Evolutionary conservation across 2,329 filamentous ascomycete species (phyloP), one percentile per base, ranked within the genome.

Genomic region (Tolypocladium inflatum): DNA sequence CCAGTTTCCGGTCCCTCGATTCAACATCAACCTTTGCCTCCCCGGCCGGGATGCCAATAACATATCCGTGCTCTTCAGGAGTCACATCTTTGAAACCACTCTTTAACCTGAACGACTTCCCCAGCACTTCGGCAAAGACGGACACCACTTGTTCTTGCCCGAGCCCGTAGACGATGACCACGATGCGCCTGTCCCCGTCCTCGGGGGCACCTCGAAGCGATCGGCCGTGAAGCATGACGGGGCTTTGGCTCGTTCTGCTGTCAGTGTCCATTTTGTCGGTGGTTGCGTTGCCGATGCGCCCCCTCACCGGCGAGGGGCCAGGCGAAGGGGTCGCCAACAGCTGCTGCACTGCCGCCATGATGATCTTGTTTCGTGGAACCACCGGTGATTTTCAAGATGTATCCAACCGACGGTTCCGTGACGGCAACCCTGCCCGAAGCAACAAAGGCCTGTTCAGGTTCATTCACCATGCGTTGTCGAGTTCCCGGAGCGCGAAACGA

Each of bases 51-150:
- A 92, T 76, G 3, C 89, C 90, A 53, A 90, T 77, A 10, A 93
- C 86, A n/a, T 82, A 78, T 61, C 84, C 82, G 65, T 80, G 74
- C 65, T 88, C 80, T 55, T 81, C 75, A 55, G 73, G 65, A 63
- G 76, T 76, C 64, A 85, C 76, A 52, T 81, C 74, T 60, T 77
- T 74, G 70, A 88, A 79, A 57, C 79, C 75, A 38, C 76, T 71
- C 56, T 82, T 82, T 50, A 87, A 76, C 59, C 80, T 81, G 73
- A 82, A 87, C 23, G 86, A 82, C 69, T 91, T 90, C 17, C 90
- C 90, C 48, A 94, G 74, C 9, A 93, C 86, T 66, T 93, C 88
- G 33, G 90, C 89, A 64, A 92, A 88, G 39, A 89, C 76, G 26
- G 83, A 82, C 35, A 92, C 84, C 62, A 94, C 89, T 45, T 81